Evolutionary conservation across 1,284 basidiomycete genomes (phyloP).

Genomic region (Xanthoconium separans): DNA sequence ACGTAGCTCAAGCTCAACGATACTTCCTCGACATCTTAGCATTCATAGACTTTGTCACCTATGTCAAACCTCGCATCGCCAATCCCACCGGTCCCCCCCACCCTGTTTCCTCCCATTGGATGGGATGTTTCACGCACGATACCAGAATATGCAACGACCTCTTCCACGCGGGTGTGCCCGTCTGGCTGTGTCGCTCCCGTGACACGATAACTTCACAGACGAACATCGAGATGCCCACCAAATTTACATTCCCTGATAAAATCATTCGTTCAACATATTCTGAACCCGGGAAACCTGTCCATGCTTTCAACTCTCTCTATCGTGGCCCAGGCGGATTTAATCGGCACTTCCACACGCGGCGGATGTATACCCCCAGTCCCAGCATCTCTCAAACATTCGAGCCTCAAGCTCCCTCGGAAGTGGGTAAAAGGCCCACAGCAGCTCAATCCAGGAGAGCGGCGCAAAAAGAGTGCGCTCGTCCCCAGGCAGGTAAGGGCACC

Average conservation of each 20-base stretch:
- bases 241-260: neutral
- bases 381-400: neutral
- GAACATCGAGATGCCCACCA: neutral
- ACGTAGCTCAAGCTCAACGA: neutral
- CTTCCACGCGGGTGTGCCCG: neutral
- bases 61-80: neutral
- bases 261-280: constrained; percentile 1
- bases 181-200: neutral
- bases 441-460: neutral
- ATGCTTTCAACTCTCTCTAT: constrained; percentile 1
- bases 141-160: neutral
- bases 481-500: neutral
- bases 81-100: neutral
- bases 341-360: neutral
- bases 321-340: neutral
- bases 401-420: neutral
- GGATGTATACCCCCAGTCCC: neutral
- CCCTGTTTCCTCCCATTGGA: neutral
- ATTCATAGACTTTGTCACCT: neutral
- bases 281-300: neutral
- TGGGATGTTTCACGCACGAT: constrained; percentile 2
- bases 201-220: neutral
- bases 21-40: neutral
- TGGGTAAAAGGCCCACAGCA: constrained; percentile 1
- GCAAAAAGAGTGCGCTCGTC: neutral